These are phyloP conservation scores for Delphinella strobiligena DNA, from an alignment of 2,329 filamentous ascomycete genomes.

Conservation along the genomic window DNA sequence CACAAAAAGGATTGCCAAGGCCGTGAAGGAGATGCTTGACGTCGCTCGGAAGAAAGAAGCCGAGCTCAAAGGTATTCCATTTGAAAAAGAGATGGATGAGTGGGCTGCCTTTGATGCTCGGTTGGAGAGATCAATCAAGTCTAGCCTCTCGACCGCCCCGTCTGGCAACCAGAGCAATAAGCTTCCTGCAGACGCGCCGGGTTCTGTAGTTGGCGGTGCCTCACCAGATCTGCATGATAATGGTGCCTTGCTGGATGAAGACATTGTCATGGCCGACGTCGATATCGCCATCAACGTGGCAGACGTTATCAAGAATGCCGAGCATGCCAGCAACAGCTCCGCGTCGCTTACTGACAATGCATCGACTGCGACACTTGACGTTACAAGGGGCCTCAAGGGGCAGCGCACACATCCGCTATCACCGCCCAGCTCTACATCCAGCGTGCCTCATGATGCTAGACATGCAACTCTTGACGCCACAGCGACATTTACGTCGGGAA, in stretches of 20 bases:
- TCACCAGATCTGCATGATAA: slow-evolving; percentile 15
- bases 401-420: slow-evolving; percentile 21
- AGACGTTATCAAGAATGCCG: slow-evolving; percentile 8
- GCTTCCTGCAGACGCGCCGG: slow-evolving; percentile 10
- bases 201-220: slow-evolving; percentile 30
- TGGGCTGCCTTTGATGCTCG: slow-evolving; percentile 55
- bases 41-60: slow-evolving; percentile 67
- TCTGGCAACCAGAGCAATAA: slow-evolving; percentile 8
- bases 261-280: slow-evolving; percentile 11
- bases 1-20: slow-evolving; percentile 81
- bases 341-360: too few species aligned
- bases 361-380: too few species aligned
- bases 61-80: slow-evolving; percentile 60
- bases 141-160: slow-evolving; percentile 17
- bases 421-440: slow-evolving; percentile 24
- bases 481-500: background rate
- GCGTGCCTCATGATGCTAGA: slow-evolving; percentile 29
- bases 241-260: background rate
- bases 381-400: too few species aligned
- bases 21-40: slow-evolving; percentile 66
- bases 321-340: too few species aligned
- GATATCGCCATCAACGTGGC: slow-evolving; percentile 19
- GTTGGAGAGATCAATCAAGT: slow-evolving; percentile 39
- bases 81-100: slow-evolving; percentile 51
- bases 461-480: too few species aligned